Evolutionary conservation across 2,329 filamentous ascomycete species (phyloP).

Genomic region (Lithohypha guttulata): DNA sequence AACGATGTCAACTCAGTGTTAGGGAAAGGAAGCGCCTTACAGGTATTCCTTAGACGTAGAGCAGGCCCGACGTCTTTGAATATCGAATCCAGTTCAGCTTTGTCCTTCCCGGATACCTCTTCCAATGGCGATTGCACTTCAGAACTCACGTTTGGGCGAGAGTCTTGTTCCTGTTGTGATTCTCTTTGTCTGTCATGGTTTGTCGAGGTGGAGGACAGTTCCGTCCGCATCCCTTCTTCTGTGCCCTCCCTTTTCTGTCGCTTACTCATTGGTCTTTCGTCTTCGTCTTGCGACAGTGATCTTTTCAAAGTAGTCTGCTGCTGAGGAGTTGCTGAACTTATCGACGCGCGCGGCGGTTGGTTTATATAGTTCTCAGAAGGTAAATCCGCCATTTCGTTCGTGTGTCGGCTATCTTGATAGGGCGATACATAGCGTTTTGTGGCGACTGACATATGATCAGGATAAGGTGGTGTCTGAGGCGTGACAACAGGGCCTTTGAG

Average conservation of each 20-base stretch:
- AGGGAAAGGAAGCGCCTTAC: constrained; percentile 38
- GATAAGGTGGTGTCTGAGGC: constrained; percentile 25
- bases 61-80: constrained; percentile 37
- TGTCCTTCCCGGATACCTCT: constrained; percentile 1
- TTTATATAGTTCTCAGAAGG: constrained; percentile 35
- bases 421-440: constrained; percentile 39
- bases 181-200: constrained; percentile 20
- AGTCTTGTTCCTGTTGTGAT: constrained; percentile 7
- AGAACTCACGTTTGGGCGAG: neutral
- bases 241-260: constrained; percentile 15
- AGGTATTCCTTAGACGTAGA: constrained; percentile 40
- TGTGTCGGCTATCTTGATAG: constrained; percentile 32
- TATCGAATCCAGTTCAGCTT: constrained; percentile 32
- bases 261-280: constrained; percentile 20
- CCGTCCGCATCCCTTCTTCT: constrained; percentile 17
- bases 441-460: constrained; percentile 41
- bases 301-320: constrained; percentile 21
- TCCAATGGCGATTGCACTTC: neutral
- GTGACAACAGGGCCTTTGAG: constrained; percentile 12
- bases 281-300: constrained; percentile 28
- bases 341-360: constrained; percentile 12
- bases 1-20: constrained; percentile 21
- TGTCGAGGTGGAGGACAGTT: constrained; percentile 12
- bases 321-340: neutral
- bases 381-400: constrained; percentile 23